Evolutionary conservation across 176 grass and related monocot genomes (phyloP).

Genomic region (Pontederia paniculata): DNA sequence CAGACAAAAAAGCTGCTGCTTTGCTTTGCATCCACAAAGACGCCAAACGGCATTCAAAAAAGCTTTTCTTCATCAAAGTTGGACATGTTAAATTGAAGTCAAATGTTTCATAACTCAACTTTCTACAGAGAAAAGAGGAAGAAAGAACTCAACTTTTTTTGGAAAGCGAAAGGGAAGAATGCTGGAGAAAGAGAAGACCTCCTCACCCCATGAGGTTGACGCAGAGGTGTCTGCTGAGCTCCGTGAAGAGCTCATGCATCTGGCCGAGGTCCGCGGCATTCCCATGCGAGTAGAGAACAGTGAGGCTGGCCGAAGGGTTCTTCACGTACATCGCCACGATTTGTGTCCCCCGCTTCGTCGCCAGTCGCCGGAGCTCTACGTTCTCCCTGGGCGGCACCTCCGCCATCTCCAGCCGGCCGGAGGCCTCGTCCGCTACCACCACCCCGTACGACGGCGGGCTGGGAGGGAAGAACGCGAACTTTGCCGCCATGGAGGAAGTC

Average conservation of each 20-base stretch:
- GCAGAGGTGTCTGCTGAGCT: conserved; percentile 80
- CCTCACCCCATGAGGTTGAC: conserved; percentile 85
- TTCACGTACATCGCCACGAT: conserved; percentile 82
- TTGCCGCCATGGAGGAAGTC: conserved; percentile 63
- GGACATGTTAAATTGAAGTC: too few relatives aligned
- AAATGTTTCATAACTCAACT: too few relatives aligned
- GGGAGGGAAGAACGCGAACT: conserved; percentile 82
- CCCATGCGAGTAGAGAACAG: conserved; percentile 93
- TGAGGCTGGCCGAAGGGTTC: conserved; percentile 59
- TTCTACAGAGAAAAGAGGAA: neutral
- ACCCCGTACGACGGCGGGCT: conserved; percentile 58
- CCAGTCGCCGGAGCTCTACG: conserved; percentile 65
- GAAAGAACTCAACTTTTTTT: neutral
- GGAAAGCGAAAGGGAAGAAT: neutral
- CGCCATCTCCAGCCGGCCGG: conserved; percentile 19
- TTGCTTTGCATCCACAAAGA: too few relatives aligned
- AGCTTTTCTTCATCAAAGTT: too few relatives aligned
- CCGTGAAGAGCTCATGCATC: conserved; percentile 92
- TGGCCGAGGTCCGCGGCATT: conserved; percentile 90
- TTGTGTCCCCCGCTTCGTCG: conserved; percentile 52
- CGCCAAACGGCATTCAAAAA: too few relatives aligned
- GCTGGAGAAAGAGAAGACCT: neutral
- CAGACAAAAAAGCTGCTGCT: too few relatives aligned
- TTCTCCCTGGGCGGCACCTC: conserved; percentile 24
- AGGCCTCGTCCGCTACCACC: conserved; percentile 1